phyloP scores from a whole-genome alignment of 78 protist species.

The Monocercomonoides exilis region DNA sequence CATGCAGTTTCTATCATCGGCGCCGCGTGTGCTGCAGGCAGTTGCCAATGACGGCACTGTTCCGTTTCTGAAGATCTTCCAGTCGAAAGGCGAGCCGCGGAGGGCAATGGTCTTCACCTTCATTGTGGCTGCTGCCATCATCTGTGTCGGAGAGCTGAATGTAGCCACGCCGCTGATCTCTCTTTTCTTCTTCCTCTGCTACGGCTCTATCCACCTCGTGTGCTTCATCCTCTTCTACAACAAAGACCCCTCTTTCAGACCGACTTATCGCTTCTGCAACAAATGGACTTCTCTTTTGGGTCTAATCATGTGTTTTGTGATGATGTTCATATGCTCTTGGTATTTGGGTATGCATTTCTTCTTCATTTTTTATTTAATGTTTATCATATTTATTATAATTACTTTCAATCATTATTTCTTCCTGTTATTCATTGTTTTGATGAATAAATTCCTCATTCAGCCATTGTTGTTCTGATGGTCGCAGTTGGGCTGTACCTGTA shows the following conservation, averaged over 20 bases:
- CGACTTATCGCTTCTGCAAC: slow-evolving; percentile 4
- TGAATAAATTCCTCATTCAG: too few relatives aligned
- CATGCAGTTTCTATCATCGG: background rate
- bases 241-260: slow-evolving; percentile 18
- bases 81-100: too few relatives aligned
- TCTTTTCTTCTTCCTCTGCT: slow-evolving; percentile 8
- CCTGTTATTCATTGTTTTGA: too few relatives aligned
- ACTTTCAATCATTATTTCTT: too few relatives aligned
- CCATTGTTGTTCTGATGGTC: too few relatives aligned
- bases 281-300: background rate
- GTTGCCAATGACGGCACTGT: background rate
- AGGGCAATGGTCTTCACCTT: background rate
- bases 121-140: background rate
- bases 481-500: too few relatives aligned
- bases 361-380: too few relatives aligned
- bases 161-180: slow-evolving; percentile 13
- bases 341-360: too few relatives aligned
- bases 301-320: background rate
- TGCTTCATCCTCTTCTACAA: slow-evolving; percentile 3
- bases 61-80: slow-evolving; percentile 6
- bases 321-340: background rate
- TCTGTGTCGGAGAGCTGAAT: background rate
- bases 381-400: too few relatives aligned
- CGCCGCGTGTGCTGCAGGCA: background rate
- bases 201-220: background rate